These are phyloP conservation scores for Fraxinus velutina DNA, from an alignment of 305 asterid genomes.

Conservation along the genomic window DNA sequence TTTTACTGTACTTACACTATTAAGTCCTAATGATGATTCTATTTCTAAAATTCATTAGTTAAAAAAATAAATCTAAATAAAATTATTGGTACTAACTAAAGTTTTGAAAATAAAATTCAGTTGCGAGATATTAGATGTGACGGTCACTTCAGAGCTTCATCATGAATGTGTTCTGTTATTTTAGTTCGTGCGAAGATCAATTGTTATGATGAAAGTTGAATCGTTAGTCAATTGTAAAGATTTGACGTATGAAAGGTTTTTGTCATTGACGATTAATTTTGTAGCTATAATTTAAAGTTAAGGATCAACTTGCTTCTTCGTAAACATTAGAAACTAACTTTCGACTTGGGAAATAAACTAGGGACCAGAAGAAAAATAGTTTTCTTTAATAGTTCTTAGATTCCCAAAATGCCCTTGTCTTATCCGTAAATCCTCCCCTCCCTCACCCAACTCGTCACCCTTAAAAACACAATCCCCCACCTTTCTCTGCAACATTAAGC, in stretches of 20 bases:
- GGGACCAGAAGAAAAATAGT: background rate
- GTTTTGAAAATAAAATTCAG: background rate
- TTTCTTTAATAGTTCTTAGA: background rate
- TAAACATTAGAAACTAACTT: background rate
- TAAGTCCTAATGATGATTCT: background rate
- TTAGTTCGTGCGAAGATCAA: background rate
- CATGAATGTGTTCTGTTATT: background rate
- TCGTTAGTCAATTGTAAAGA: background rate
- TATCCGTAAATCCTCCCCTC: constrained; percentile 35
- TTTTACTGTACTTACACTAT: background rate
- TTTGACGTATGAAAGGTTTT: background rate
- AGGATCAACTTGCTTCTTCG: background rate
- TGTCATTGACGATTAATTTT: background rate
- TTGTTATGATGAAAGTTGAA: background rate
- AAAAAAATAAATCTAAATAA: too few species aligned
- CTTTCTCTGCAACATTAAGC: constrained; percentile 15
- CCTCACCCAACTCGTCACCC: constrained; percentile 2
- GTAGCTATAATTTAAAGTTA: background rate
- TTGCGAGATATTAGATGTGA: background rate
- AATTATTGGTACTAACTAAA: too few species aligned
- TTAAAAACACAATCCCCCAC: constrained; percentile 16
- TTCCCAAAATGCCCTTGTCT: constrained; percentile 53
- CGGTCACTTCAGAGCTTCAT: background rate
- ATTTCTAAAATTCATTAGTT: background rate
- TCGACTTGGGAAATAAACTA: background rate